These are phyloP conservation scores for Phytomonas francai DNA, from an alignment of 208 protist genomes.

Conservation along the genomic window DNA sequence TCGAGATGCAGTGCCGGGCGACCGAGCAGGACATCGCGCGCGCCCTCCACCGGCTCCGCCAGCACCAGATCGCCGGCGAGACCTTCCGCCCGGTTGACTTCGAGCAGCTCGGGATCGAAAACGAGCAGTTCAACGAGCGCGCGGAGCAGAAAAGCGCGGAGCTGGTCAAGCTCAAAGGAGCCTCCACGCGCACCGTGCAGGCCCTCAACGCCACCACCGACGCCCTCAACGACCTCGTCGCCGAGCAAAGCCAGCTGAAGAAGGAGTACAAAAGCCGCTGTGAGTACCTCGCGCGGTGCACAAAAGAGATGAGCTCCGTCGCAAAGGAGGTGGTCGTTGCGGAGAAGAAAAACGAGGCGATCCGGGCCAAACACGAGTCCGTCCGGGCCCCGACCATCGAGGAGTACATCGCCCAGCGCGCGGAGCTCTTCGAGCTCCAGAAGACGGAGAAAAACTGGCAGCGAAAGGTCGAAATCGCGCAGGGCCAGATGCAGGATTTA, in stretches of 20 bases:
- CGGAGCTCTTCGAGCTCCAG: conserved; percentile 84
- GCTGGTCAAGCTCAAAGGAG: conserved; percentile 91
- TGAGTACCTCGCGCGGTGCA: conserved; percentile 62
- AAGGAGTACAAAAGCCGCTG: conserved; percentile 78
- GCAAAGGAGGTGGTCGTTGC: conserved; percentile 56
- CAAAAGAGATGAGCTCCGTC: conserved; percentile 58
- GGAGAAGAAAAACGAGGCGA: conserved; percentile 54
- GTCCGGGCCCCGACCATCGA: conserved; percentile 91
- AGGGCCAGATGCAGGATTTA: conserved; percentile 56
- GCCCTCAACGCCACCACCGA: conserved; percentile 87
- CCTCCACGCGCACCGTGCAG: conserved; percentile 90
- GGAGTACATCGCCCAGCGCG: conserved; percentile 92
- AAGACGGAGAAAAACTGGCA: conserved; percentile 84
- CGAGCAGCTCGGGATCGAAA: conserved; percentile 94
- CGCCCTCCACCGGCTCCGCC: conserved; percentile 77
- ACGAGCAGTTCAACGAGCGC: conserved; percentile 92
- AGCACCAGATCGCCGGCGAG: conserved; percentile 87
- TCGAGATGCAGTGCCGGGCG: conserved; percentile 68
- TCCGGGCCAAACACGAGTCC: conserved; percentile 80
- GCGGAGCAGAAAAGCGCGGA: conserved; percentile 93
- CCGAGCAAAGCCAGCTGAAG: conserved; percentile 75
- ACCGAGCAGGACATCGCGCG: conserved; percentile 76
- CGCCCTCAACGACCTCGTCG: conserved; percentile 72
- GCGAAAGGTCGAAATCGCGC: conserved; percentile 90
- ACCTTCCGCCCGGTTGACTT: conserved; percentile 93